Percentiles rank a stretch among this genome's conserved stretches.
These are phyloP conservation scores for Trichoderma brevicompactum DNA, from an alignment of 2,329 filamentous ascomycete genomes.

Conservation along the genomic window DNA sequence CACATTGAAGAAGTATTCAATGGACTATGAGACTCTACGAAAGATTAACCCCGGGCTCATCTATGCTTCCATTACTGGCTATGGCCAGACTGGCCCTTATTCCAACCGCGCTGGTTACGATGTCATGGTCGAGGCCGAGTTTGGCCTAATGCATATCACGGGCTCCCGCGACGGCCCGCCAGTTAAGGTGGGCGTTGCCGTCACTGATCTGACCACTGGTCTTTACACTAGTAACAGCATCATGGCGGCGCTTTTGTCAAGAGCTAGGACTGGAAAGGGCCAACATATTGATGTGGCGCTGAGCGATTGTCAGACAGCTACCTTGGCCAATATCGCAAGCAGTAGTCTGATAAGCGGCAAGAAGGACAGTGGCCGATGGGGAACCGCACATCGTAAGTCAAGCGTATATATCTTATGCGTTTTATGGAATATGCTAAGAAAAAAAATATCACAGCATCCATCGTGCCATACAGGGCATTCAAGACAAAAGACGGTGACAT, in stretches of 20 bases:
- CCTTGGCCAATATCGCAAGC: conserved; percentile 91
- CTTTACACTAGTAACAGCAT: conserved; percentile 94
- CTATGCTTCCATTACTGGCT: conserved; percentile 96
- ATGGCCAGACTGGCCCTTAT: conserved; percentile 94
- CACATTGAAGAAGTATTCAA: conserved; percentile 82
- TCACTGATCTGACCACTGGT: conserved; percentile 93
- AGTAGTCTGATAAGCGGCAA: conserved; percentile 87
- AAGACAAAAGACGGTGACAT: conserved; percentile 72
- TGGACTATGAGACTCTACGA: conserved; percentile 83
- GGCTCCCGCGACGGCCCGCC: conserved; percentile 85
- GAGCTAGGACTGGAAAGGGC: conserved; percentile 74
- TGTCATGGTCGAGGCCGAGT: conserved; percentile 98
- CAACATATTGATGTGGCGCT: conserved; percentile 92
- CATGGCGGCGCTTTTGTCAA: conserved; percentile 85
- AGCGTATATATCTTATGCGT: background rate
- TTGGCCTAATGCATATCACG: conserved; percentile 98
- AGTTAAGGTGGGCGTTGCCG: conserved; percentile 96
- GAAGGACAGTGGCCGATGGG: conserved; percentile 89
- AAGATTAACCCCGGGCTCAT: conserved; percentile 85
- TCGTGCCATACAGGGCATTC: conserved; percentile 92
- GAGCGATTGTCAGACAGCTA: conserved; percentile 94
- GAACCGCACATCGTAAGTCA: conserved; percentile 86
- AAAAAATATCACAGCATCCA: conserved; percentile 63
- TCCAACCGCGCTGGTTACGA: conserved; percentile 89
- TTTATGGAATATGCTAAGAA: background rate